Evolutionary conservation across 169 alveolate species (phyloP).

Genomic region (Cryptosporidium sp.): DNA sequence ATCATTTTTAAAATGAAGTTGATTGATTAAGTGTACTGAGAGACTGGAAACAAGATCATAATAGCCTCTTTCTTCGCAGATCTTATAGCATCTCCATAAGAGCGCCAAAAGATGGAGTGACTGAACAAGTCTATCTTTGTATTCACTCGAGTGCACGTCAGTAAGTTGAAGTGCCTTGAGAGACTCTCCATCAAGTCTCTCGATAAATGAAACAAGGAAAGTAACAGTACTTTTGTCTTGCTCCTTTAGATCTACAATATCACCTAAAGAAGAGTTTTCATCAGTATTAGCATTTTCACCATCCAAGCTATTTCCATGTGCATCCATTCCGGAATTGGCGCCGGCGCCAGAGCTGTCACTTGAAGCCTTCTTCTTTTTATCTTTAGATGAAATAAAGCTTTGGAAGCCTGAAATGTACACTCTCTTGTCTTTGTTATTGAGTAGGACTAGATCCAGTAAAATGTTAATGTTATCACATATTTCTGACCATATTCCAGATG

Average conservation of each 20-base stretch:
- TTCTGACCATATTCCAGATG: conserved; percentile 86
- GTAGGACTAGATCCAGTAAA: conserved; percentile 33
- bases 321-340: conserved; percentile 1
- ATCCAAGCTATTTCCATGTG: background rate
- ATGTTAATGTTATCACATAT: conserved; percentile 83
- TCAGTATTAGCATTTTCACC: background rate
- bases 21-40: conserved; percentile 45
- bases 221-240: conserved; percentile 79
- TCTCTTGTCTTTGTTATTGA: conserved; percentile 53
- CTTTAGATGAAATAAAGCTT: conserved; percentile 81
- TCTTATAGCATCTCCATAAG: conserved; percentile 68
- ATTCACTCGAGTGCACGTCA: conserved; percentile 88
- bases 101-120: conserved; percentile 82
- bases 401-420: conserved; percentile 81
- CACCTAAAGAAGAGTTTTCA: conserved; percentile 11
- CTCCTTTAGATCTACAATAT: conserved; percentile 36
- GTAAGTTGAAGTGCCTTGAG: conserved; percentile 86
- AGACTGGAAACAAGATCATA: conserved; percentile 38
- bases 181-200: conserved; percentile 87
- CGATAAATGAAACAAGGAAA: conserved; percentile 85
- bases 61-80: conserved; percentile 45
- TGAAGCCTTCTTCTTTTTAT: conserved; percentile 64
- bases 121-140: conserved; percentile 84
- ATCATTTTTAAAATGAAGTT: conserved; percentile 57
- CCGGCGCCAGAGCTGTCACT: background rate